Percentiles rank a stretch among this genome's conserved stretches.
phyloP scores from a whole-genome alignment of 768 basidiomycete species.

The Russula abietina region DNA sequence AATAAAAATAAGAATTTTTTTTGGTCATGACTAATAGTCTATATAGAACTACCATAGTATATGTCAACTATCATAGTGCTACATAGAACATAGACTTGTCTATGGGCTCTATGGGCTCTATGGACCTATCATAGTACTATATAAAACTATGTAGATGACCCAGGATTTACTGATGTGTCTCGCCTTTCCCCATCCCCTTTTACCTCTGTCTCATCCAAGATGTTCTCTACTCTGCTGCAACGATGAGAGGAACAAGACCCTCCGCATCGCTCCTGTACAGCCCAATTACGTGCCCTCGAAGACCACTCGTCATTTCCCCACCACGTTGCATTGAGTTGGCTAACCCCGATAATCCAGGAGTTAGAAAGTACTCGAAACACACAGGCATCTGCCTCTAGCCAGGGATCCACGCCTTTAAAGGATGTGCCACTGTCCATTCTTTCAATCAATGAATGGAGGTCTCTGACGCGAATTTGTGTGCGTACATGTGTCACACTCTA shows the following conservation, averaged over 20 bases:
- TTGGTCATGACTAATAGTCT: too few relatives aligned
- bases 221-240: slow-evolving; percentile 10
- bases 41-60: too few relatives aligned
- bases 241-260: background rate
- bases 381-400: background rate
- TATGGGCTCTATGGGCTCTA: too few relatives aligned
- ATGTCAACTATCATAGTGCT: too few relatives aligned
- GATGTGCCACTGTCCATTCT: slow-evolving; percentile 34
- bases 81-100: too few relatives aligned
- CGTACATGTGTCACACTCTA: slow-evolving; percentile 39
- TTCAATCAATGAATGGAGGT: slow-evolving; percentile 39
- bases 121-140: too few relatives aligned
- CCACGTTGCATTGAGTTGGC: background rate
- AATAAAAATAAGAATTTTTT: too few relatives aligned
- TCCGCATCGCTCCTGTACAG: background rate
- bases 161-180: too few relatives aligned
- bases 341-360: slow-evolving; percentile 2
- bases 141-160: too few relatives aligned
- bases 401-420: background rate
- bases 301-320: background rate
- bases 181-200: slow-evolving; percentile 2
- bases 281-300: background rate
- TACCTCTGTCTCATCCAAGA: background rate
- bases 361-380: background rate
- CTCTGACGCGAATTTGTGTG: slow-evolving; percentile 49